Conservation (phyloP, 1,284 basidiomycete genomes). For the Leccinum subspadiceum region DNA sequence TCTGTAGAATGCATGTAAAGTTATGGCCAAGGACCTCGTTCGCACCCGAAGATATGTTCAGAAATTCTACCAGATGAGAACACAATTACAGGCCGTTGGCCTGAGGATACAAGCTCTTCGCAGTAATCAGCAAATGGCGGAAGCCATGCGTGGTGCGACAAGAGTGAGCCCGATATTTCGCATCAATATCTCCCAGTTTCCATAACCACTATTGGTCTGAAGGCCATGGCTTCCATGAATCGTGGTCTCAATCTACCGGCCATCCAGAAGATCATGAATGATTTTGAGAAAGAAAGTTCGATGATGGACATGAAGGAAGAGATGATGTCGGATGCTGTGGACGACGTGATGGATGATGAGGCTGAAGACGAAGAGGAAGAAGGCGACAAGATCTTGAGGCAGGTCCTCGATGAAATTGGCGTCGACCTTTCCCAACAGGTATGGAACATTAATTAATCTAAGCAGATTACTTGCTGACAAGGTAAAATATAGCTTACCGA, state of each 20-base stretch:
- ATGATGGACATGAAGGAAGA: conserved; percentile 99
- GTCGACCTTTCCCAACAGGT: conserved; percentile 91
- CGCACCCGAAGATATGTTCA: conserved; percentile 93
- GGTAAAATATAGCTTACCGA: conserved; percentile 66
- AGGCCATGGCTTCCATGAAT: conserved; percentile 99
- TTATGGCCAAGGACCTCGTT: conserved; percentile 98
- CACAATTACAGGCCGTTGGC: conserved; percentile 95
- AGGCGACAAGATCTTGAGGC: conserved; percentile 92
- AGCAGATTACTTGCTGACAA: conserved; percentile 8
- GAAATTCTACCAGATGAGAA: conserved; percentile 99
- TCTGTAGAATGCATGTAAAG: conserved; percentile 91
- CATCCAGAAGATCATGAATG: conserved; percentile 95
- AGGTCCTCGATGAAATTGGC: conserved; percentile 98
- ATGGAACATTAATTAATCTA: conserved; percentile 23
- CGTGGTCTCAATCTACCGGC: conserved; percentile 90
- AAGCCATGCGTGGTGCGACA: conserved; percentile 98
- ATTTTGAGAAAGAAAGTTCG: conserved; percentile 95
- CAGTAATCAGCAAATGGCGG: conserved; percentile 98
- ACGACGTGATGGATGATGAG: conserved; percentile 97
- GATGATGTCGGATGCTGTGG: conserved; percentile 99
- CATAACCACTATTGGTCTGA: conserved; percentile 7
- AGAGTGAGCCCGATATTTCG: conserved; percentile 54
- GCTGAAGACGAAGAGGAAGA: conserved; percentile 94
- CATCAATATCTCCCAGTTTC: conserved; percentile 1
- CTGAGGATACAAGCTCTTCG: conserved; percentile 95